Percentiles rank a stretch among this genome's conserved stretches.
Evolutionary conservation across 2,329 filamentous ascomycete genomes (phyloP).

Genomic region (Sporothrix schenckii): DNA sequence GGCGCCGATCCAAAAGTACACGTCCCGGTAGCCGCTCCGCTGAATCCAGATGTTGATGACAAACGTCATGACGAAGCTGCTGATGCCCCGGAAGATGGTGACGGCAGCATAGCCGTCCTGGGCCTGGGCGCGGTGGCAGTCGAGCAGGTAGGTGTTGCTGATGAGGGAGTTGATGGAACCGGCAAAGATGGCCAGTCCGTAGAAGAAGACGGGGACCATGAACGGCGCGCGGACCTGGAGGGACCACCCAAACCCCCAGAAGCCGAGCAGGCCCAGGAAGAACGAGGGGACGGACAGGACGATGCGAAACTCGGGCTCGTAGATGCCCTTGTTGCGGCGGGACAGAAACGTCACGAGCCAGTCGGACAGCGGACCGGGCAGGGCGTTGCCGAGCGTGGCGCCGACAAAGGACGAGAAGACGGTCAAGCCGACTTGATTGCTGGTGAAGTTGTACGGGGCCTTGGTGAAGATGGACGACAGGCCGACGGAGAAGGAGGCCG

Average conservation of each 20-base stretch:
- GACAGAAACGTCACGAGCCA: constrained; percentile 46
- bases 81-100: constrained; percentile 31
- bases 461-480: constrained; percentile 44
- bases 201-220: constrained; percentile 35
- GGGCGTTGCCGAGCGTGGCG: constrained; percentile 43
- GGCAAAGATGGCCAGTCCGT: constrained; percentile 33
- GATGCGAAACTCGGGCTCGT: constrained; percentile 51
- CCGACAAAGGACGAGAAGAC: constrained; percentile 48
- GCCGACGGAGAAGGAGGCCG: constrained; percentile 36
- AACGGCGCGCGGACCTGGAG: constrained; percentile 36
- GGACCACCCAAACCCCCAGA: constrained; percentile 45
- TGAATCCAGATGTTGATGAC: constrained; percentile 31
- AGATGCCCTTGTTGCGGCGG: constrained; percentile 48
- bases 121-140: constrained; percentile 34
- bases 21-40: constrained; percentile 27
- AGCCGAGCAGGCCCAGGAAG: constrained; percentile 42
- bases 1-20: constrained; percentile 8
- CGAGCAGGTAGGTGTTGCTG: constrained; percentile 34
- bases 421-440: constrained; percentile 46
- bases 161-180: constrained; percentile 32
- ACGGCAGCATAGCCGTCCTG: constrained; percentile 34
- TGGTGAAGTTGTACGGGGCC: constrained; percentile 46
- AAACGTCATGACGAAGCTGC: constrained; percentile 33
- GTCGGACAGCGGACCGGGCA: constrained; percentile 44
- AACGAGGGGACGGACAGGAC: constrained; percentile 44